Percentiles rank a stretch among this genome's conserved stretches.
Evolutionary conservation across 805 yeast genomes (phyloP).

Genomic region (Schwanniomyces occidentalis): DNA sequence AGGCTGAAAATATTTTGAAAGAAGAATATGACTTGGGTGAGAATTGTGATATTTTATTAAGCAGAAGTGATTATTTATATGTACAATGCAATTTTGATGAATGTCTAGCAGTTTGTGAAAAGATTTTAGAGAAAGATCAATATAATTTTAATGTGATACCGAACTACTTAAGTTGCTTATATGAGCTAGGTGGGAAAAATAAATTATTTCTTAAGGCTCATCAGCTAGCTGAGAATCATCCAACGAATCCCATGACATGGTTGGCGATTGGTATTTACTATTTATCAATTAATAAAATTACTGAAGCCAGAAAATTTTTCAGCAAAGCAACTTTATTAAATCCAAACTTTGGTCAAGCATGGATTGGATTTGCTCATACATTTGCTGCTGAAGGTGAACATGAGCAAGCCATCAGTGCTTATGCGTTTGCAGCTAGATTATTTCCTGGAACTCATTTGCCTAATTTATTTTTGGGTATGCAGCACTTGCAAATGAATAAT

Average conservation of each 20-base stretch:
- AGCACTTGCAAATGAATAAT: slow-evolving; percentile 85
- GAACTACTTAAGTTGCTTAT: slow-evolving; percentile 76
- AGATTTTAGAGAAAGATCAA: slow-evolving; percentile 57
- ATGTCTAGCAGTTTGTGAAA: slow-evolving; percentile 74
- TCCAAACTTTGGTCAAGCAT: slow-evolving; percentile 90
- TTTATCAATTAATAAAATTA: slow-evolving; percentile 64
- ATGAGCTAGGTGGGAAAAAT: slow-evolving; percentile 81
- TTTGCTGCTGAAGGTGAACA: slow-evolving; percentile 99
- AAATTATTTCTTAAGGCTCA: slow-evolving; percentile 80
- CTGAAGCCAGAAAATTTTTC: slow-evolving; percentile 85
- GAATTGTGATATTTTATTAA: slow-evolving; percentile 67
- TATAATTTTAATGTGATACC: slow-evolving; percentile 74
- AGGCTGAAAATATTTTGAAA: slow-evolving; percentile 61
- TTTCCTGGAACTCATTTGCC: slow-evolving; percentile 93
- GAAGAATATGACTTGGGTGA: slow-evolving; percentile 73
- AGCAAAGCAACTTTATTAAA: slow-evolving; percentile 85
- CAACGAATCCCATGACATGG: slow-evolving; percentile 85
- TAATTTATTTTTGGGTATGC: slow-evolving; percentile 91
- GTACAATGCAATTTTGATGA: slow-evolving; percentile 77
- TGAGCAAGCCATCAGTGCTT: slow-evolving; percentile 96
- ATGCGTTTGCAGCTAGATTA: slow-evolving; percentile 89
- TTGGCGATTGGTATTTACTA: slow-evolving; percentile 91
- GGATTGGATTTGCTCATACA: slow-evolving; percentile 98
- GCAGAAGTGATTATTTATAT: slow-evolving; percentile 68
- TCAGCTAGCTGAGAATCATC: slow-evolving; percentile 79